Evolutionary conservation across 1,284 basidiomycete genomes (phyloP).

Genomic region (Cystobasidium slooffiae): DNA sequence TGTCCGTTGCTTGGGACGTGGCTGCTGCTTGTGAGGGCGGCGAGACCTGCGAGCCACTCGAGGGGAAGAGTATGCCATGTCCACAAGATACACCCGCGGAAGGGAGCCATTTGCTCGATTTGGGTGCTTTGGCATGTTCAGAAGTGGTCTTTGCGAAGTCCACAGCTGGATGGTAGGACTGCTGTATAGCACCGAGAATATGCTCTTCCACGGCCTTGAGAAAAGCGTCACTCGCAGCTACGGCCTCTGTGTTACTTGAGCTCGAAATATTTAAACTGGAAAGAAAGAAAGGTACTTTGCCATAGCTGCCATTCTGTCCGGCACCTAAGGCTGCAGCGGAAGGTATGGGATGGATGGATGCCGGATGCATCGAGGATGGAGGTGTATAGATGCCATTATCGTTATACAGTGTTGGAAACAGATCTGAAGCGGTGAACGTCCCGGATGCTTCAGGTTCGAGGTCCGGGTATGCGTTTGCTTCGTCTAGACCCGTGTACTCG

Average conservation of each 20-base stretch:
- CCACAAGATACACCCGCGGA: conserved; percentile 13
- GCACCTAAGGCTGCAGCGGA: conserved; percentile 1
- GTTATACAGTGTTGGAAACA: conserved; percentile 35
- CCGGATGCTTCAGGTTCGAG: conserved; percentile 26
- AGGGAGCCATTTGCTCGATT: not conserved
- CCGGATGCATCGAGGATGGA: conserved; percentile 29
- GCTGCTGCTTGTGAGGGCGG: no score
- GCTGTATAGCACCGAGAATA: not conserved
- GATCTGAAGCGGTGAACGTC: conserved; percentile 28
- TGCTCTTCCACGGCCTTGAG: conserved; percentile 13
- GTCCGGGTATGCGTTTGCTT: not conserved
- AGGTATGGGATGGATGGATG: conserved; percentile 11
- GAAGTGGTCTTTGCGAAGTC: not conserved
- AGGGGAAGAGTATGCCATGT: conserved; percentile 22
- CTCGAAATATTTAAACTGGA: conserved; percentile 16
- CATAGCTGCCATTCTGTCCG: not conserved
- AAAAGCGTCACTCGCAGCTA: conserved; percentile 33
- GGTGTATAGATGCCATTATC: conserved; percentile 35
- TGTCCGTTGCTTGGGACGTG: not conserved
- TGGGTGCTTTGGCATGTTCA: no score
- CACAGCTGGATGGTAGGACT: not conserved
- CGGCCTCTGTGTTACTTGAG: conserved; percentile 28
- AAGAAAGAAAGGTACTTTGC: conserved; percentile 21
- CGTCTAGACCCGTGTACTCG: conserved; percentile 9
- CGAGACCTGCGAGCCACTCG: not conserved